Evolutionary conservation across 176 grass and related monocot species (phyloP), one percentile per base, ranked within the genome.

Genomic region (Cocos nucifera): DNA sequence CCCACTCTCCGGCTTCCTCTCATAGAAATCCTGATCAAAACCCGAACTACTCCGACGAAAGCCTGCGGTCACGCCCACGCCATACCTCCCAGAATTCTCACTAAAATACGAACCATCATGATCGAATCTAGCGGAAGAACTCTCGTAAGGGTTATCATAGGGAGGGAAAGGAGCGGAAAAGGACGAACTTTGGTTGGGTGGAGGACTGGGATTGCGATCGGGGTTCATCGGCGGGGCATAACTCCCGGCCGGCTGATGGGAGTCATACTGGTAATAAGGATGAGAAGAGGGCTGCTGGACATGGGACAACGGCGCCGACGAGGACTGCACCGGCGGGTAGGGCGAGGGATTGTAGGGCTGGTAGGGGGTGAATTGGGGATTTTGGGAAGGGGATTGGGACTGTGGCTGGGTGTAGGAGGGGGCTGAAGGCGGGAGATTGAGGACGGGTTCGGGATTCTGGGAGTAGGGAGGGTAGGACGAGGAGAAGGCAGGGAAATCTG

Each of bases 111-210:
- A 15, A 15, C 20, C 21, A 4, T 51, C 70, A 23, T 62, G 70
- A 15, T 54, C 58, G 35, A 21, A 29, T 28, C 53, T 63, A 19
- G 23, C 28, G 29, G 69, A 53, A 59, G 53, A 17, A 10, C 49
- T 28, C 9, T 69, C 69, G 35, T 74, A 83, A 4, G 50, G 74
- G 15, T 54, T 77, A 55, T 98, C 79, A 0, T 87, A 66, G 35
- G 87, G 76, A 24, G 84, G 84, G 76, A 88, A 98, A 53, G 81
- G 23, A 52, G 87, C 82, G 28, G 73, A 73, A 56, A 68, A 56
- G 52, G 53, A 22, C 17, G 65, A 68, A 19, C 53, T 68, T 68
- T 25, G 65, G 21, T 68, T 68, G 27, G 17, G 51, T 17, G 28
- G 15, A 20, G 65, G 53, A 27, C 54, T 63, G 4, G 78, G 62